A percentile compares a stretch with the other conserved stretches of the same genome.
phyloP scores from a whole-genome alignment of 2,329 filamentous ascomycete genomes.

The Knufia petricola region DNA sequence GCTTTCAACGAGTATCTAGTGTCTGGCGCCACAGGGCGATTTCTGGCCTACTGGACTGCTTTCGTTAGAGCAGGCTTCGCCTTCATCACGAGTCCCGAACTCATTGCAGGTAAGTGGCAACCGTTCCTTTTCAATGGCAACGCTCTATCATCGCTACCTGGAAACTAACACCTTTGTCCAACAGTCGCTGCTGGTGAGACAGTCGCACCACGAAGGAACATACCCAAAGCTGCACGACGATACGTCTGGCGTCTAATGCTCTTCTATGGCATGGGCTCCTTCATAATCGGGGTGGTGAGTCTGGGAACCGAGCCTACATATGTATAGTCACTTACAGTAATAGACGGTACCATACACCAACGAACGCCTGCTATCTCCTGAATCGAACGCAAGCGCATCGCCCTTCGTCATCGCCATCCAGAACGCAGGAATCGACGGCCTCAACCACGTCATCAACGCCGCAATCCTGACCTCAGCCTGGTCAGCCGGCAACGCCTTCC shows the following conservation, averaged over 20 bases:
- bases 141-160: too few species aligned
- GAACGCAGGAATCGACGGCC: conserved; percentile 37
- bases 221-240: conserved; percentile 45
- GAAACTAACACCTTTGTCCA: conserved; percentile 44
- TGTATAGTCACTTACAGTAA: too few species aligned
- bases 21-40: conserved; percentile 47
- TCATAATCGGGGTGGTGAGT: conserved; percentile 30
- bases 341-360: conserved; percentile 32
- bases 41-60: conserved; percentile 50
- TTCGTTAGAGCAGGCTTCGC: conserved; percentile 43
- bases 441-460: conserved; percentile 67
- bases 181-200: conserved; percentile 50
- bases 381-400: conserved; percentile 31
- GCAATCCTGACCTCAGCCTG: conserved; percentile 64
- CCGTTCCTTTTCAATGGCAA: too few species aligned
- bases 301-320: too few species aligned
- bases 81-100: conserved; percentile 38
- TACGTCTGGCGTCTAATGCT: conserved; percentile 48
- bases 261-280: conserved; percentile 42
- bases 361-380: conserved; percentile 20
- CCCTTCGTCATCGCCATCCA: conserved; percentile 45
- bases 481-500: conserved; percentile 59
- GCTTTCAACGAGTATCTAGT: conserved; percentile 41
- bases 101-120: too few species aligned
- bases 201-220: conserved; percentile 42